phyloP scores from a whole-genome alignment of 371 early-diverging fungal genomes.

The Saksenaea oblongispora region DNA sequence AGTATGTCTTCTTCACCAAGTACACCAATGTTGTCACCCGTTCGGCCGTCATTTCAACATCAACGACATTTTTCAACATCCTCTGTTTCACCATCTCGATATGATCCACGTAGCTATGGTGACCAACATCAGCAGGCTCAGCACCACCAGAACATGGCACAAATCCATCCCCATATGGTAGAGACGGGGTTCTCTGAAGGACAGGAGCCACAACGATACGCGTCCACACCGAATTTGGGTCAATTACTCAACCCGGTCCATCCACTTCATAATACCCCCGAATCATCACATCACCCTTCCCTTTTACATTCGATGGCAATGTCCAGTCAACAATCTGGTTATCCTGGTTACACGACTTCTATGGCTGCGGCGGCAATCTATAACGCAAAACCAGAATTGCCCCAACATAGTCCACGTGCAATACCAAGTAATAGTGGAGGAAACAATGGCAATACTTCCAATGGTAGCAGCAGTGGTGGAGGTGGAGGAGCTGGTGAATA shows the following conservation, averaged over 20 bases:
- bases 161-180: slow-evolving; percentile 6
- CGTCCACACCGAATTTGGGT: slow-evolving; percentile 28
- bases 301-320: slow-evolving; percentile 11
- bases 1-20: slow-evolving; percentile 36
- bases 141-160: not conserved
- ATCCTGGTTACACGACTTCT: slow-evolving; percentile 4
- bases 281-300: not conserved
- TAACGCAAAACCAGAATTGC: slow-evolving; percentile 4
- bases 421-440: slow-evolving; percentile 2
- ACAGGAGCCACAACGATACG: slow-evolving; percentile 5
- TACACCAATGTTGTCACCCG: slow-evolving; percentile 40
- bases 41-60: slow-evolving; percentile 30
- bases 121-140: slow-evolving; percentile 4
- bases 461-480: not conserved
- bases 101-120: slow-evolving; percentile 26
- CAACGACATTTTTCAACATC: slow-evolving; percentile 34
- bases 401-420: not conserved
- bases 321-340: slow-evolving; percentile 2
- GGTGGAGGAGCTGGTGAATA: not conserved
- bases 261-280: slow-evolving; percentile 24
- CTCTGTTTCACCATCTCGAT: slow-evolving; percentile 19
- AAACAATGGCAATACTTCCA: not conserved
- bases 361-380: not conserved
- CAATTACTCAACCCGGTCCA: slow-evolving; percentile 46
- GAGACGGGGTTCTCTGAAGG: slow-evolving; percentile 7